These are phyloP conservation scores for Ustilago tritici DNA, from an alignment of 1,284 basidiomycete genomes.

Conservation along the genomic window DNA sequence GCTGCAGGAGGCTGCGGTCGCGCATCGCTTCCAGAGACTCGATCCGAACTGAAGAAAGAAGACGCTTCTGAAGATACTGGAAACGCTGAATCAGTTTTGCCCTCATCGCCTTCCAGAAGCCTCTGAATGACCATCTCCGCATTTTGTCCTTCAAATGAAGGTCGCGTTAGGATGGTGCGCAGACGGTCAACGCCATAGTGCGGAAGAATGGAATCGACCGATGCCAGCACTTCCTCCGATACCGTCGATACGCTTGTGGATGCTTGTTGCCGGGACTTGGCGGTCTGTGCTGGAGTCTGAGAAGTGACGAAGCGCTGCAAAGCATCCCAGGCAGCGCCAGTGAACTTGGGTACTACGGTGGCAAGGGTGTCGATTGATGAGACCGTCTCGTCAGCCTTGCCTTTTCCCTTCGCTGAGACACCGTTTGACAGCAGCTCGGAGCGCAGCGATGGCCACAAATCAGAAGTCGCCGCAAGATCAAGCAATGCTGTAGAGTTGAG, in stretches of 20 bases:
- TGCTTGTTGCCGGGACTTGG: background rate
- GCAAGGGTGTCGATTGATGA: conserved; percentile 35
- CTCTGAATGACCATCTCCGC: conserved; percentile 46
- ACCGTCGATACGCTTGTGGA: background rate
- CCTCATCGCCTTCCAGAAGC: conserved; percentile 48
- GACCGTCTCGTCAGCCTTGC: conserved; percentile 12
- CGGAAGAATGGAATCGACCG: conserved; percentile 44
- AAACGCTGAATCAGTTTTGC: conserved; percentile 12
- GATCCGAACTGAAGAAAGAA: background rate
- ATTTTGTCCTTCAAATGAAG: conserved; percentile 38
- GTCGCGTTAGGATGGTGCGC: conserved; percentile 22
- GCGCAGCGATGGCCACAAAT: conserved; percentile 32
- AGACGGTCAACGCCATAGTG: conserved; percentile 45
- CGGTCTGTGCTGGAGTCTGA: background rate
- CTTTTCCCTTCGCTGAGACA: conserved; percentile 13
- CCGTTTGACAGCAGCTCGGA: conserved; percentile 14
- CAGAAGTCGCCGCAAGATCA: conserved; percentile 37
- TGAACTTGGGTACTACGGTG: conserved; percentile 31
- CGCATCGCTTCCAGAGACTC: background rate
- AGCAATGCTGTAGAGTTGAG: conserved; percentile 36
- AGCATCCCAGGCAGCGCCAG: conserved; percentile 38
- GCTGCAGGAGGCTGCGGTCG: conserved; percentile 7
- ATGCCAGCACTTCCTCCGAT: conserved; percentile 34
- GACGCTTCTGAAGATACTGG: background rate
- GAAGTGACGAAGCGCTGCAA: conserved; percentile 24